Evolutionary conservation across 2,329 filamentous ascomycete genomes (phyloP).

Genomic region (Hansfordia pulvinata): DNA sequence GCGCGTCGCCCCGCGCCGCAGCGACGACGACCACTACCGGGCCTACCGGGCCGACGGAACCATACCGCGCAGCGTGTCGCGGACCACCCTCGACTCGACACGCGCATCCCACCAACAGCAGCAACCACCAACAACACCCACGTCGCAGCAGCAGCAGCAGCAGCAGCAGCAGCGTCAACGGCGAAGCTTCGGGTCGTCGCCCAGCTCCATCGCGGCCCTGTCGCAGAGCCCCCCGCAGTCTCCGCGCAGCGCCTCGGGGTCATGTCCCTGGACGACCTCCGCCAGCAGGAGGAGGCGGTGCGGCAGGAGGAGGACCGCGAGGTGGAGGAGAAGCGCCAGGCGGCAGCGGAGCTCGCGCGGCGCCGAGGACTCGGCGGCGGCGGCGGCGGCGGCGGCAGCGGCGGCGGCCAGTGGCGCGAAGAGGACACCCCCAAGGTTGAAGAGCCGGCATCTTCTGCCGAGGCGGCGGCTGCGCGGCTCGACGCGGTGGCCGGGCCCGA

Average conservation of each 20-base stretch:
- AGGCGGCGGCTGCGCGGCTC: constrained; percentile 1
- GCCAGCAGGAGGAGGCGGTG: constrained; percentile 36
- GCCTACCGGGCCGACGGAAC: too few relatives aligned
- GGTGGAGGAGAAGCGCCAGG: constrained; percentile 35
- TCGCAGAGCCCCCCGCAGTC: constrained; percentile 9
- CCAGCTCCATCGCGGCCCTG: constrained; percentile 14
- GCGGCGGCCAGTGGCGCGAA: constrained; percentile 17
- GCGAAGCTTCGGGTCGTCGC: constrained; percentile 12
- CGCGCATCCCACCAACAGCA: too few relatives aligned
- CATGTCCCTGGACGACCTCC: constrained; percentile 37
- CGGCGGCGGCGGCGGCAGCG: constrained; percentile 20
- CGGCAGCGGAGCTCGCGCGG: constrained; percentile 35
- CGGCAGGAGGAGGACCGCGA: constrained; percentile 38
- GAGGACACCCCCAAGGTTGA: constrained; percentile 15
- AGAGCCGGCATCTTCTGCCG: constrained; percentile 6
- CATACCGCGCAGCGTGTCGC: constrained; percentile 40
- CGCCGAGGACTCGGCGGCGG: constrained; percentile 30
- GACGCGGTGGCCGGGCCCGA: too few relatives aligned
- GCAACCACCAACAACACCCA: too few relatives aligned
- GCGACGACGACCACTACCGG: too few relatives aligned
- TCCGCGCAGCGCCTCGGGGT: constrained; percentile 18
- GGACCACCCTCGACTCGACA: constrained; percentile 42
- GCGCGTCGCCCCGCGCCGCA: too few relatives aligned
- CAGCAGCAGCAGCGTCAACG: too few relatives aligned
- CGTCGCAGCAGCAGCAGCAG: too few relatives aligned